These are phyloP conservation scores for Coccomyxa sp. DNA, from an alignment of 139 green algal genomes.

Conservation along the genomic window DNA sequence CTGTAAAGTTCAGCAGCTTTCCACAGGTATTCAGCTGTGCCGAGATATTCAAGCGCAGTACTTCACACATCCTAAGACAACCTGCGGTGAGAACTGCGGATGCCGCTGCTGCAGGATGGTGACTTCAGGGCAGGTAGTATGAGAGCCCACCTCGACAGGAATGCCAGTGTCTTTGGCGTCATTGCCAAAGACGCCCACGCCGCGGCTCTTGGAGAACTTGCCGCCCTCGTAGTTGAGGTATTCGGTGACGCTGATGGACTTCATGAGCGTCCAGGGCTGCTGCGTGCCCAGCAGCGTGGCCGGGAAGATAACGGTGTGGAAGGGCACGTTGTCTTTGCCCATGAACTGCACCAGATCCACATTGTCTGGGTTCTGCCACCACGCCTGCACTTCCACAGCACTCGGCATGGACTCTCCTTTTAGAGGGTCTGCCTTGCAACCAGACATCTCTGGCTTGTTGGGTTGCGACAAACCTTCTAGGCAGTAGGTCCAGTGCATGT, in stretches of 20 bases:
- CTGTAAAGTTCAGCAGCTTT: background rate
- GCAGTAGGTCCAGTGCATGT: no score
- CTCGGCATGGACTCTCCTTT: no score
- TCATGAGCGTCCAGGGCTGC: constrained; percentile 94
- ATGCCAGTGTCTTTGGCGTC: constrained; percentile 87
- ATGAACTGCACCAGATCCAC: constrained; percentile 99
- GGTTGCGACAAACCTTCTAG: no score
- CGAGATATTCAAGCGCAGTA: no score
- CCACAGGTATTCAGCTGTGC: background rate
- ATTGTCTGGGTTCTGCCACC: constrained; percentile 88
- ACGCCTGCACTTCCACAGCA: constrained; percentile 25
- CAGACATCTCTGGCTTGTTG: no score
- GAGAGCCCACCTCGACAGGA: constrained; percentile 37
- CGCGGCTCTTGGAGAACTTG: constrained; percentile 95
- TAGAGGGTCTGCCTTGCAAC: no score
- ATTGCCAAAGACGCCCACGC: constrained; percentile 93
- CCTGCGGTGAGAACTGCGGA: no score
- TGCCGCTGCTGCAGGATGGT: no score
- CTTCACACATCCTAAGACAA: no score
- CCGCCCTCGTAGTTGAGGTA: constrained; percentile 98
- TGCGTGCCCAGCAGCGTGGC: constrained; percentile 76
- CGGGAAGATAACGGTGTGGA: constrained; percentile 99
- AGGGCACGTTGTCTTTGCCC: constrained; percentile 99
- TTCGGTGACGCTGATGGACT: constrained; percentile 91
- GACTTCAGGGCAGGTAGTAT: background rate